phyloP scores from a whole-genome alignment of 805 yeast genomes.

The Scheffersomyces coipomensis region DNA sequence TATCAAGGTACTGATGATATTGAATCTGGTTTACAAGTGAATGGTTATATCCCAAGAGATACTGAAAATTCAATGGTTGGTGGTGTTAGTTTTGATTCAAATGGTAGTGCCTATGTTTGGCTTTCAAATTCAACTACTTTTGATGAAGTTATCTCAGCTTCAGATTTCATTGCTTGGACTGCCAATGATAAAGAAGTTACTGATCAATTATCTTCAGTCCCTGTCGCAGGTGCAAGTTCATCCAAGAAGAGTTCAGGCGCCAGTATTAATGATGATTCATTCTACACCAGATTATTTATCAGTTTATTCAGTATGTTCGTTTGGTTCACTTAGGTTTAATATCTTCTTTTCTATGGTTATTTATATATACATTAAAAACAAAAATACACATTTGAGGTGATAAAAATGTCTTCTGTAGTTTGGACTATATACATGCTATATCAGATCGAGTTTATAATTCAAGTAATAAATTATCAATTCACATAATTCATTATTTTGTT shows the following conservation, averaged over 20 bases:
- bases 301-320: slow-evolving; percentile 1
- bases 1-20: slow-evolving; percentile 70
- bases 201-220: slow-evolving; percentile 24
- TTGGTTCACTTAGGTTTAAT: slow-evolving; percentile 1
- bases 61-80: slow-evolving; percentile 55
- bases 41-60: slow-evolving; percentile 58
- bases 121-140: slow-evolving; percentile 53
- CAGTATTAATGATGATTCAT: slow-evolving; percentile 2
- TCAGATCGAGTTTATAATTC: slow-evolving; percentile 3
- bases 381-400: too few relatives aligned
- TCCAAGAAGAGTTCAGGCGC: slow-evolving; percentile 18
- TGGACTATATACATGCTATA: slow-evolving; percentile 2
- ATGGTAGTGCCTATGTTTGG: slow-evolving; percentile 62
- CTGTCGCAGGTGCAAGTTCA: slow-evolving; percentile 15
- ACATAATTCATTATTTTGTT: slow-evolving; percentile 14
- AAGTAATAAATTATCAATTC: slow-evolving; percentile 8
- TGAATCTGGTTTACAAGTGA: slow-evolving; percentile 55
- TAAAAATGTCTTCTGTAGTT: background rate
- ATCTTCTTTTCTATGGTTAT: slow-evolving; percentile 6
- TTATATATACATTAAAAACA: too few relatives aligned
- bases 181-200: slow-evolving; percentile 26
- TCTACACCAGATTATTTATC: slow-evolving; percentile 3
- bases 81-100: slow-evolving; percentile 66
- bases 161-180: slow-evolving; percentile 46
- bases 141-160: slow-evolving; percentile 42